phyloP scores from a whole-genome alignment of 1,139 yeast species.

The Scheffersomyces quercinus region DNA sequence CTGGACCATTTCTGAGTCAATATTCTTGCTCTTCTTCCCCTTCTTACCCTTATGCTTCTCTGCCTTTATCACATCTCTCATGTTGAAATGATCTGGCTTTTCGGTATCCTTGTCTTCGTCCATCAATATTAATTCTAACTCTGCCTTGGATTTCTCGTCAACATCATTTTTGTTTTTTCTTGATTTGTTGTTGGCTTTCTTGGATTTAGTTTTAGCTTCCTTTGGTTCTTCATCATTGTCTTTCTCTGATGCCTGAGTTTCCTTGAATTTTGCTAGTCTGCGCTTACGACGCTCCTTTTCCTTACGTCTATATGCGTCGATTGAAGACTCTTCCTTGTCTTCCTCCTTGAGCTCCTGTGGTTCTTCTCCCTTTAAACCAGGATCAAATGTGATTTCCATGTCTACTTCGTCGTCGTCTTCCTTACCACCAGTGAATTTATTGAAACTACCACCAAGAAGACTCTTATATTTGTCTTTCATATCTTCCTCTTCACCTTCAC shows the following conservation, averaged over 20 bases:
- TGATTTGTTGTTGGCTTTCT: conserved; percentile 19
- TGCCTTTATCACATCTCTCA: conserved; percentile 75
- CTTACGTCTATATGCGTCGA: conserved; percentile 80
- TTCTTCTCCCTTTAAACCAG: conserved; percentile 63
- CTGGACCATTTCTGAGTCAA: conserved; percentile 42
- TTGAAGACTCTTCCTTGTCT: conserved; percentile 61
- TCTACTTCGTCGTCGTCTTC: conserved; percentile 62
- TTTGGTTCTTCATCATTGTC: conserved; percentile 27
- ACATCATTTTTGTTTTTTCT: conserved; percentile 16
- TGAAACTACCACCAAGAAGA: conserved; percentile 52
- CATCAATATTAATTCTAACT: conserved; percentile 75
- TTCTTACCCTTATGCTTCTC: conserved; percentile 65
- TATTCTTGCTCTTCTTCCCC: conserved; percentile 48
- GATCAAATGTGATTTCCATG: conserved; percentile 94
- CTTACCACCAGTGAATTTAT: conserved; percentile 24
- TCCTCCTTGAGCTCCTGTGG: conserved; percentile 27
- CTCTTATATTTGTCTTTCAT: conserved; percentile 65
- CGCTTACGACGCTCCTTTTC: conserved; percentile 89
- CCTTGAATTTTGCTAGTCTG: conserved; percentile 73
- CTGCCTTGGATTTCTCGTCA: conserved; percentile 59
- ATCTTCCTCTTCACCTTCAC: conserved; percentile 43
- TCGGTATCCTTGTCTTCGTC: conserved; percentile 56
- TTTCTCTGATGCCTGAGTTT: conserved; percentile 47
- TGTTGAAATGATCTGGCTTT: conserved; percentile 63
- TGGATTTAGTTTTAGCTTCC: conserved; percentile 8